Conservation (phyloP, 2,329 filamentous ascomycete species). For the Fusarium pseudonygamai region DNA sequence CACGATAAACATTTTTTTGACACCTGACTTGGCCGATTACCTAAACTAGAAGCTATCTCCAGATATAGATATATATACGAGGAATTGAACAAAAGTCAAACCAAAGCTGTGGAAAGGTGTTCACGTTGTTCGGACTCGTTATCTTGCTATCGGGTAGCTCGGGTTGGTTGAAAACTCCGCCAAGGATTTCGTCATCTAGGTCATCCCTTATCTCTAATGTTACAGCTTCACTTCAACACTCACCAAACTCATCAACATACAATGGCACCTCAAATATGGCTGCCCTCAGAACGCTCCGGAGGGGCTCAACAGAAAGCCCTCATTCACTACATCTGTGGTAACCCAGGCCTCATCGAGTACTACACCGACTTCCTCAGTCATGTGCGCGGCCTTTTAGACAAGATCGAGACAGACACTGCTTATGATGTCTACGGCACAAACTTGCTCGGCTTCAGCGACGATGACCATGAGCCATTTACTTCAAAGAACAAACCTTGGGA, state of each 20-base stretch:
- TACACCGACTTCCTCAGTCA: slow-evolving; percentile 73
- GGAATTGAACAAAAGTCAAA: not conserved
- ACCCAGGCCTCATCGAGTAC: slow-evolving; percentile 79
- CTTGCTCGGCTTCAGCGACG: slow-evolving; percentile 66
- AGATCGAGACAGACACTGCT: slow-evolving; percentile 48
- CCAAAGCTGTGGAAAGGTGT: not conserved
- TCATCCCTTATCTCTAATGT: not conserved
- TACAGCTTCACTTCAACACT: not conserved
- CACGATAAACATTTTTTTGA: not conserved
- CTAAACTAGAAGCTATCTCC: not conserved
- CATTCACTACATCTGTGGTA: slow-evolving; percentile 79
- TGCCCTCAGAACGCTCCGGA: slow-evolving; percentile 42
- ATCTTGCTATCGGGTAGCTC: slow-evolving; percentile 11
- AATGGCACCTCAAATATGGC: slow-evolving; percentile 43
- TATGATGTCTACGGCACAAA: slow-evolving; percentile 68
- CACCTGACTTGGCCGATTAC: not conserved
- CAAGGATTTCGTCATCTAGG: not conserved
- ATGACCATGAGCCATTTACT: slow-evolving; percentile 59
- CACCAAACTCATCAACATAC: not conserved
- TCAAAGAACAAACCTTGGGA: slow-evolving; percentile 56
- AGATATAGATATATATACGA: rapidly evolving
- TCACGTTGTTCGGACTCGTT: not conserved
- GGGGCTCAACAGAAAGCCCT: slow-evolving; percentile 53
- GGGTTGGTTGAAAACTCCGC: not conserved
- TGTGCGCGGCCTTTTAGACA: slow-evolving; percentile 63